Base-by-base conservation (phyloP, 306 rosid genomes). In the Spatholobus suberectus region DNA sequence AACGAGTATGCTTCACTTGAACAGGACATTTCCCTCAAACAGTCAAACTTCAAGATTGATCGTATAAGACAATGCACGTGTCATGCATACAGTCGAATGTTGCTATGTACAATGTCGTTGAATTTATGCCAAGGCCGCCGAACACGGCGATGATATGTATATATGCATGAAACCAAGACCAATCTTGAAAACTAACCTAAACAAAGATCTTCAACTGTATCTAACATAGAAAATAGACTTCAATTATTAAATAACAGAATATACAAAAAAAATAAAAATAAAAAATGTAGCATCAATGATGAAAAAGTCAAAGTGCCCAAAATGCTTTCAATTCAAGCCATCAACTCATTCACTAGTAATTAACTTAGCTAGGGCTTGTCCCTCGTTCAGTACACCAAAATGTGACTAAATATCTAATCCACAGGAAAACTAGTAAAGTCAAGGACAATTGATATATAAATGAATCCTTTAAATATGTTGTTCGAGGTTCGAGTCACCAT, bases 261-360 rank as follows among this genome's bases (percentile, higher is more conserved):
- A 58, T 5, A 55, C 55, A 10, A 80, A 18, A 58, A 17, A 29
- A 0, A 29, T 14, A n/a, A n/a, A n/a, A n/a, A n/a, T n/a, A n/a
- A n/a, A n/a, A n/a, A n/a, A n/a, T 29, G 69, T 38, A 21, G 52
- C 54, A 67, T 69, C 5, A 52, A 84, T 54, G 77, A 82, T 57
- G 77, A 21, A 24, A 58, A 51, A 15, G 76, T 86, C 89, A 80
- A 83, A 79, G 41, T 75, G 61, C 20, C 21, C 34, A 70, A 62
- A 46, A 58, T 52, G 79, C 23, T 74, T 70, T 68, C 47, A 41
- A 70, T 27, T 75, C 68, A 83, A 66, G 44, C 70, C 41, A 82
- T 90, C 85, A 76, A 35, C 38, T 88, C 83, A 84, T 76, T 72
- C 74, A 78, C 38, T 1, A 41, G 75, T 77, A 17, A 84, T 80